Evolutionary conservation across 2,329 filamentous ascomycete genomes (phyloP).

Genomic region (Penicillium fuscoglaucum): DNA sequence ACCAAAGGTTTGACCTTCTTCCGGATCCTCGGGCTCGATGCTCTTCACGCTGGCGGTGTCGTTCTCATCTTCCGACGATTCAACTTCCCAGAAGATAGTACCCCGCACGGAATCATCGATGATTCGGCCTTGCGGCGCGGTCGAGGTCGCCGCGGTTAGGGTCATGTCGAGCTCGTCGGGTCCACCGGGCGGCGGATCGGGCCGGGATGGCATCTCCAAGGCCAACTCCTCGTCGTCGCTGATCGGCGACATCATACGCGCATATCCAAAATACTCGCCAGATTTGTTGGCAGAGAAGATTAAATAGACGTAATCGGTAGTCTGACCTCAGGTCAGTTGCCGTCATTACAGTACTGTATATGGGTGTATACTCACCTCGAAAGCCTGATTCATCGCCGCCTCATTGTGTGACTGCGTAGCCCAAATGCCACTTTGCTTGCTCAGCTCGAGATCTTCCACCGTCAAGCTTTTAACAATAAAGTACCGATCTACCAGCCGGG

Average conservation of each 20-base stretch:
- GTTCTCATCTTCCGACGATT: conserved; percentile 53
- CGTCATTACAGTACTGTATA: background rate
- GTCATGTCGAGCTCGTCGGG: conserved; percentile 76
- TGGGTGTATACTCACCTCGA: conserved; percentile 58
- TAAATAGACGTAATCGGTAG: conserved; percentile 79
- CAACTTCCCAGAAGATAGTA: conserved; percentile 94
- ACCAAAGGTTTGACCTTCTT: conserved; percentile 70
- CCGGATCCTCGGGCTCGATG: conserved; percentile 49
- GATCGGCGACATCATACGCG: conserved; percentile 83
- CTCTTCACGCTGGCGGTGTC: conserved; percentile 44
- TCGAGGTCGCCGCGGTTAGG: conserved; percentile 73
- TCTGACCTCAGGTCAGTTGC: conserved; percentile 48
- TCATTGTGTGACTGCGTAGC: conserved; percentile 95
- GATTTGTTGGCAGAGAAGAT: conserved; percentile 98
- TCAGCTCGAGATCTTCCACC: conserved; percentile 83
- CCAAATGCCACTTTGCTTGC: conserved; percentile 86
- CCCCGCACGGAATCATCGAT: conserved; percentile 92
- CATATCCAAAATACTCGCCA: conserved; percentile 94
- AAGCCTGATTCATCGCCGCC: conserved; percentile 76
- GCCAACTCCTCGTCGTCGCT: conserved; percentile 71
- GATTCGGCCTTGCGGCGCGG: conserved; percentile 77
- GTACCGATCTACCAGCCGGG: conserved; percentile 67
- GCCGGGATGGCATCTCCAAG: conserved; percentile 67
- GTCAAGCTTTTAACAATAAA: conserved; percentile 94
- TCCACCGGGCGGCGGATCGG: conserved; percentile 56